phyloP scores from a whole-genome alignment of 2,329 filamentous ascomycete genomes.

The Tolypocladium ophioglossoides region DNA sequence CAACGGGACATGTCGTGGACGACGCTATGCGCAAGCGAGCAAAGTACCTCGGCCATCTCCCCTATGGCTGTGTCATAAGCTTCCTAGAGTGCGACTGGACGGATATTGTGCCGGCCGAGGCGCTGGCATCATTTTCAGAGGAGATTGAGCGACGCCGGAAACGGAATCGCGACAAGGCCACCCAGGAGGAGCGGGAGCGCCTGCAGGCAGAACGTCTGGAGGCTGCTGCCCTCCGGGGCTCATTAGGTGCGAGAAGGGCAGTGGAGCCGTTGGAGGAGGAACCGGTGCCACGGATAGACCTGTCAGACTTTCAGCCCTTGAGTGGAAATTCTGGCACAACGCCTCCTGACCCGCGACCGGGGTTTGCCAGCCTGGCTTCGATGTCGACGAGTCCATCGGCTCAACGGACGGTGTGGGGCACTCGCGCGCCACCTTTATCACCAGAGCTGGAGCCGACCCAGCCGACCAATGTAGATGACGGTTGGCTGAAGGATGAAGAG shows the following conservation, averaged over 20 bases:
- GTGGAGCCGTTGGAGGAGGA: conserved; percentile 28
- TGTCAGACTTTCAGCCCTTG: conserved; percentile 57
- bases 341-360: conserved; percentile 45
- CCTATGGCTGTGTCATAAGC: conserved; percentile 80
- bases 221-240: conserved; percentile 53
- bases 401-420: conserved; percentile 87
- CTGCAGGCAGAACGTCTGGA: conserved; percentile 73
- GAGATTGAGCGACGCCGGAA: conserved; percentile 71
- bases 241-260: conserved; percentile 26
- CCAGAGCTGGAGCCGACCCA: conserved; percentile 36
- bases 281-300: conserved; percentile 29
- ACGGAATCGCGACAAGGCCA: conserved; percentile 71
- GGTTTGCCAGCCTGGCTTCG: conserved; percentile 60
- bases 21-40: conserved; percentile 73
- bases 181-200: conserved; percentile 76
- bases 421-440: conserved; percentile 52
- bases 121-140: conserved; percentile 62
- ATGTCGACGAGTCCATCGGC: conserved; percentile 73
- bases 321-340: conserved; percentile 37
- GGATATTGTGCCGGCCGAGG: conserved; percentile 67
- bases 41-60: conserved; percentile 80
- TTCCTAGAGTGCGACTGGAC: conserved; percentile 95
- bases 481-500: conserved; percentile 76
- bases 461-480: conserved; percentile 48
- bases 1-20: conserved; percentile 77